phyloP scores from a whole-genome alignment of 2,329 filamentous ascomycete species.

The Rutstroemia sp. region DNA sequence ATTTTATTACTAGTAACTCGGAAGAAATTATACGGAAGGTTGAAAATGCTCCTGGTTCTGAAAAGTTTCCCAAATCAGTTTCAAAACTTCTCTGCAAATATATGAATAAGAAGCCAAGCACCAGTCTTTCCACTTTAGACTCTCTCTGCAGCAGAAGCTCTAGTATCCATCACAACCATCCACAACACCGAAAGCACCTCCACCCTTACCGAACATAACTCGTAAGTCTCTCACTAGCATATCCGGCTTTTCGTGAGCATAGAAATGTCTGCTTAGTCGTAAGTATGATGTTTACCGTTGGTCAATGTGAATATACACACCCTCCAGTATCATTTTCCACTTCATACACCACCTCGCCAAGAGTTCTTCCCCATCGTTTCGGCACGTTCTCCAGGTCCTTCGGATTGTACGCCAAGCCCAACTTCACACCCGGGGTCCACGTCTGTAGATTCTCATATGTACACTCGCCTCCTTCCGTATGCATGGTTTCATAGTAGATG shows the following conservation, averaged over 20 bases:
- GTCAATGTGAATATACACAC: conserved; percentile 23
- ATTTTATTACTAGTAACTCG: too few relatives aligned
- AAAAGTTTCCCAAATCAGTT: too few relatives aligned
- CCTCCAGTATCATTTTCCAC: conserved; percentile 34
- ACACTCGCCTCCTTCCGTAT: conserved; percentile 27
- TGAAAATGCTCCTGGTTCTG: too few relatives aligned
- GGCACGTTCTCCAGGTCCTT: conserved; percentile 49
- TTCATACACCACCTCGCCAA: conserved; percentile 53
- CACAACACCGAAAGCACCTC: conserved; percentile 33
- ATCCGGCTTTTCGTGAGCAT: conserved; percentile 49
- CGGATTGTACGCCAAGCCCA: conserved; percentile 48
- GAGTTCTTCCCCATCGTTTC: conserved; percentile 43
- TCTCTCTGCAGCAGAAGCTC: not conserved
- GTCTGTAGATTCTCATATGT: conserved; percentile 16
- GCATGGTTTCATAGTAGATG: conserved; percentile 65
- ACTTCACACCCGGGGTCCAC: conserved; percentile 29
- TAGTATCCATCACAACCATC: conserved; percentile 7
- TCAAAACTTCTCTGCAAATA: too few relatives aligned
- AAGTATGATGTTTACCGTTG: not conserved
- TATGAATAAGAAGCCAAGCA: too few relatives aligned
- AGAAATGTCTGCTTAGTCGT: conserved; percentile 41
- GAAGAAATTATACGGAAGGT: too few relatives aligned
- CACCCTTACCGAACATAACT: conserved; percentile 47
- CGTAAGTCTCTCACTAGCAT: conserved; percentile 42
- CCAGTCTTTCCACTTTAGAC: not conserved